phyloP scores from a whole-genome alignment of 176 grass and related monocot species.

The Coix lacrymajobi region DNA sequence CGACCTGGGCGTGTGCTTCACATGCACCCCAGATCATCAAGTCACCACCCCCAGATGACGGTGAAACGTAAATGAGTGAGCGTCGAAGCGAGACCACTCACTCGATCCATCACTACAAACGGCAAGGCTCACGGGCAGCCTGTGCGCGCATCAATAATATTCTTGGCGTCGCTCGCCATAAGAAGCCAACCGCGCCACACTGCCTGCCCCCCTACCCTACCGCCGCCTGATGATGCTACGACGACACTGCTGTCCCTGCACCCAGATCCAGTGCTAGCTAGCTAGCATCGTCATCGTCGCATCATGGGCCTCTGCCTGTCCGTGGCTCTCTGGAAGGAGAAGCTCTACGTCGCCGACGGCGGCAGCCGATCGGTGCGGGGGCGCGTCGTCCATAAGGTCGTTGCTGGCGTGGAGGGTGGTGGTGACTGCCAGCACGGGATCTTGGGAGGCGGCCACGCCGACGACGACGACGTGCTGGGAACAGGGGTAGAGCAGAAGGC shows the following conservation, averaged over 20 bases:
- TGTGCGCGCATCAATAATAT: slow-evolving; percentile 1
- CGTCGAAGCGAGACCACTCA: neutral
- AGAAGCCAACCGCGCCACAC: slow-evolving; percentile 8
- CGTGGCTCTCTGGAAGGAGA: slow-evolving; percentile 38
- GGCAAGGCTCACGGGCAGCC: slow-evolving; percentile 23
- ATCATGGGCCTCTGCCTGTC: slow-evolving; percentile 39
- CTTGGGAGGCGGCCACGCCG: neutral
- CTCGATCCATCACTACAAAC: slow-evolving; percentile 1
- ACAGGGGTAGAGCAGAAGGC: neutral
- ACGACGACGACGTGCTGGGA: neutral
- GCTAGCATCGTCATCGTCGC: neutral
- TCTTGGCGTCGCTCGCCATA: slow-evolving; percentile 19
- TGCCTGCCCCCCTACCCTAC: neutral
- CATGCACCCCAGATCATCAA: neutral
- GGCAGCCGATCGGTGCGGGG: neutral
- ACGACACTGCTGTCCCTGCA: neutral
- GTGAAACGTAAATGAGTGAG: slow-evolving; percentile 31
- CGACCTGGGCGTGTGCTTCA: neutral
- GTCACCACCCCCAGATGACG: neutral
- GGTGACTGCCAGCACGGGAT: neutral
- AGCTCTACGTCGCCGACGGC: neutral
- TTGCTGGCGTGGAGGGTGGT: neutral
- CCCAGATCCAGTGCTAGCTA: neutral
- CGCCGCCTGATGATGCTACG: no score
- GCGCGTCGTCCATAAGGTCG: neutral